These are phyloP conservation scores for Tulasnella sp. DNA, from an alignment of 768 basidiomycete genomes.

Conservation along the genomic window DNA sequence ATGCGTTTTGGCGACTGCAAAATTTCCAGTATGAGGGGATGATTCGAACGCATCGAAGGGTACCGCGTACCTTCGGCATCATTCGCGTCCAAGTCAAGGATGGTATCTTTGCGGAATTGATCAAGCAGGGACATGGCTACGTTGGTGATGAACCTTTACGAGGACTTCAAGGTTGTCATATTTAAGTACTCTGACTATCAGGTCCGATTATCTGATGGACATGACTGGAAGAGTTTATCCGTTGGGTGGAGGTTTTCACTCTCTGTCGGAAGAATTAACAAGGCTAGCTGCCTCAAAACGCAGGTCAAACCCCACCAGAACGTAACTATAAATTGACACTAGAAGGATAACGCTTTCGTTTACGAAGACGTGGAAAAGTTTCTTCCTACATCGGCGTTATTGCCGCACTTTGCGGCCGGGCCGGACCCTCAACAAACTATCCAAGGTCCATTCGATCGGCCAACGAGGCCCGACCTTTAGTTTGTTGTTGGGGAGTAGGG, in stretches of 20 bases:
- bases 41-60: not conserved
- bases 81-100: constrained; percentile 19
- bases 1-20: constrained; percentile 8
- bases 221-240: not conserved
- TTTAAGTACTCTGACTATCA: not conserved
- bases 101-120: constrained; percentile 17
- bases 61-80: constrained; percentile 13
- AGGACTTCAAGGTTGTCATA: not conserved
- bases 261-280: not conserved
- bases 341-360: not conserved
- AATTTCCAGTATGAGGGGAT: not conserved
- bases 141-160: not conserved
- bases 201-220: not conserved
- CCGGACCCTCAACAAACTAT: not conserved
- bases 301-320: not conserved
- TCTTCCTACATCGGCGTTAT: not conserved
- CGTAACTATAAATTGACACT: not conserved
- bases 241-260: not conserved
- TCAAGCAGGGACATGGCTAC: constrained; percentile 13
- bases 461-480: not conserved
- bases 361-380: not conserved
- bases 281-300: not conserved
- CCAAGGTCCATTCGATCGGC: not conserved
- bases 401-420: not conserved
- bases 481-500: not conserved